Evolutionary conservation across 768 basidiomycete genomes (phyloP).

Genomic region (Amanita jacksonii): DNA sequence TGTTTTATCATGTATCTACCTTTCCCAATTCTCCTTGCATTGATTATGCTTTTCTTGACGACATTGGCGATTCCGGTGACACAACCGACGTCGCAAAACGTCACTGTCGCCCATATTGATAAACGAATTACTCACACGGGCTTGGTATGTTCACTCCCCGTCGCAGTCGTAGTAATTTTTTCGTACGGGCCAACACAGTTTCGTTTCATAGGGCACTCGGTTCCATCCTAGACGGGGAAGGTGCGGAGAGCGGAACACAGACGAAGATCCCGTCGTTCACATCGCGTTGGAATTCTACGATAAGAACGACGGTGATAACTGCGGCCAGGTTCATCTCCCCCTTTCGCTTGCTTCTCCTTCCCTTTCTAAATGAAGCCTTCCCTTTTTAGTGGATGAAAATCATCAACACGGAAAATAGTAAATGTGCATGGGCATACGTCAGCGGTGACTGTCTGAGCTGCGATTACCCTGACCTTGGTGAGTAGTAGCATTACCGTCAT

Average conservation of each 20-base stretch:
- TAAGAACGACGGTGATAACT: conserved; percentile 40
- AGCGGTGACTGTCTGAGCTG: conserved; percentile 56
- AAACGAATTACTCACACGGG: no score
- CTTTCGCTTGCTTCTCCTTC: no score
- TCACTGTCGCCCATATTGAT: no score
- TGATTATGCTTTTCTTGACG: no score
- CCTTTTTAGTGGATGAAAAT: conserved; percentile 45
- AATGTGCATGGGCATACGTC: conserved; percentile 37
- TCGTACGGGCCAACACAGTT: no score
- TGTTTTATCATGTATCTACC: no score
- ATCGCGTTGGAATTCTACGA: conserved; percentile 47
- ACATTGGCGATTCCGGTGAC: no score
- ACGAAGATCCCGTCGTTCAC: conserved; percentile 51
- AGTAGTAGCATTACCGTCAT: conserved; percentile 5
- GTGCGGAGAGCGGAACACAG: conserved; percentile 44
- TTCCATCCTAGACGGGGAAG: conserved; percentile 32
- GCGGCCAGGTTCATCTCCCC: conserved; percentile 37
- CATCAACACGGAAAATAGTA: conserved; percentile 46
- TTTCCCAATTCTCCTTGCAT: no score
- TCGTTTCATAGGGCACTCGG: conserved; percentile 8
- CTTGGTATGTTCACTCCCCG: no score
- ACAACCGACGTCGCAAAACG: no score
- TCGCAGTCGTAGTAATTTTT: no score
- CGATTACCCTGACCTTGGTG: conserved; percentile 39
- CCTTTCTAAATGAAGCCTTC: background rate